These are phyloP conservation scores for Alternaria arbusti DNA, from an alignment of 2,329 filamentous ascomycete species.

Conservation along the genomic window DNA sequence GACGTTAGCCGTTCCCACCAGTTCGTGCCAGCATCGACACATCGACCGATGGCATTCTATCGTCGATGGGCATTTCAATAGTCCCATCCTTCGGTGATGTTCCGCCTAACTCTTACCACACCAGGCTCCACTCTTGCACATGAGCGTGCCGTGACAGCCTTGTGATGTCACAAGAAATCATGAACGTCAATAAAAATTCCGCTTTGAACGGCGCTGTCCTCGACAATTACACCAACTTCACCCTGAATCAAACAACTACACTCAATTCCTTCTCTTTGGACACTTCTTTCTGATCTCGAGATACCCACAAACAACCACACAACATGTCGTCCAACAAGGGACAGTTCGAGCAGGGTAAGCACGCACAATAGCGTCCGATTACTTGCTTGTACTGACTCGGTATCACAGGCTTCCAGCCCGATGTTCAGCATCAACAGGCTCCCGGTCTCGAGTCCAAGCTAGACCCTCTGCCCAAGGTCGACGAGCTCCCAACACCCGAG, in stretches of 20 bases:
- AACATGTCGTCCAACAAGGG: conserved; percentile 40
- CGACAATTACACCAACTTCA: not conserved
- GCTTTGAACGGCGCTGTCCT: not conserved
- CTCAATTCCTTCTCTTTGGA: not conserved
- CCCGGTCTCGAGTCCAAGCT: conserved; percentile 64
- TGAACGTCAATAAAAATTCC: conserved; percentile 19
- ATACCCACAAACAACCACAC: conserved; percentile 53
- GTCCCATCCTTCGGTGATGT: not conserved
- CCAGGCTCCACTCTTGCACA: conserved; percentile 22
- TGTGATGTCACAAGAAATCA: conserved; percentile 36
- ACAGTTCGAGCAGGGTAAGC: conserved; percentile 46
- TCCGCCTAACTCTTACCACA: not conserved
- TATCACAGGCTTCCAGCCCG: conserved; percentile 55
- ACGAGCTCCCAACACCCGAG: conserved; percentile 70
- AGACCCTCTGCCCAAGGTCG: conserved; percentile 65
- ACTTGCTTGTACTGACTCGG: not conserved
- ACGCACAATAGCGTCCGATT: not conserved
- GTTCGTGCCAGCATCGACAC: conserved; percentile 1
- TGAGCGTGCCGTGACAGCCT: conserved; percentile 24
- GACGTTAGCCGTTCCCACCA: conserved; percentile 5
- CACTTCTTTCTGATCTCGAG: not conserved
- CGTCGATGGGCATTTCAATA: not conserved
- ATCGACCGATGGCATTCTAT: conserved; percentile 4
- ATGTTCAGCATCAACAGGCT: conserved; percentile 57
- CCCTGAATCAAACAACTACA: not conserved